Base-by-base conservation (phyloP, 1,139 yeast species). In the Geotrichum reessii region DNA sequence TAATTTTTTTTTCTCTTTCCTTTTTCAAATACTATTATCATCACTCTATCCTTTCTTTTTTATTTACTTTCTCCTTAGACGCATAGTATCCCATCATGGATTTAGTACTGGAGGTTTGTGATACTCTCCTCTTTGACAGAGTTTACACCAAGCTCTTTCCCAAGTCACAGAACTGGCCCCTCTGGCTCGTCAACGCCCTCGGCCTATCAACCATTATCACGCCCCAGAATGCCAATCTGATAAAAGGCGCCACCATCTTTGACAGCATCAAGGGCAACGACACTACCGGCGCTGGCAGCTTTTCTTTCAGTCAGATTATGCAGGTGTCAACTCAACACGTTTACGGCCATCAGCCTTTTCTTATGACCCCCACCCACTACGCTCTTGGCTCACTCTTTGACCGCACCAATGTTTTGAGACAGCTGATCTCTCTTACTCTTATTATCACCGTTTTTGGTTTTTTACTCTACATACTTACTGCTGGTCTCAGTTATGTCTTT, bases 361-460 rank as follows among this genome's bases (percentile, higher is more conserved):
- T 79, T 63, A 73, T 83, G 62, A 75, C 76, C 31, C 79, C 83
- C 58, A 74, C 84, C 21, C 76, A 75, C 2, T 82, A 75, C 67
- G 81, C 90, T 4, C 74, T 81, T 65, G 80, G 78, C 24, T 87
- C 96, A 0, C 64, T 85, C 31, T 75, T 93, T 56, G 78, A 85
- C 48, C 83, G 99, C 71, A 81, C 86, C 63, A 89, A 86, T 72
- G 52, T 86, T 2, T 54, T 88, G 40, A 84, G 99, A 72, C 93
- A 92, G 73, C 65, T 78, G 21, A 55, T 88, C 17, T 80, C 95
- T 14, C 76, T 93, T 55, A 85, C 86, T 65, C 59, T 84, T n/a
- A 73, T 91, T 52, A 87, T 92, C 64, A 82, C 91, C 48, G 62
- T 92, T 12, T 92, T 92, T 69, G 99, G 98, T 48, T 85, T 93